Conservation (phyloP, 208 protist species). For the Willaertia magna region DNA sequence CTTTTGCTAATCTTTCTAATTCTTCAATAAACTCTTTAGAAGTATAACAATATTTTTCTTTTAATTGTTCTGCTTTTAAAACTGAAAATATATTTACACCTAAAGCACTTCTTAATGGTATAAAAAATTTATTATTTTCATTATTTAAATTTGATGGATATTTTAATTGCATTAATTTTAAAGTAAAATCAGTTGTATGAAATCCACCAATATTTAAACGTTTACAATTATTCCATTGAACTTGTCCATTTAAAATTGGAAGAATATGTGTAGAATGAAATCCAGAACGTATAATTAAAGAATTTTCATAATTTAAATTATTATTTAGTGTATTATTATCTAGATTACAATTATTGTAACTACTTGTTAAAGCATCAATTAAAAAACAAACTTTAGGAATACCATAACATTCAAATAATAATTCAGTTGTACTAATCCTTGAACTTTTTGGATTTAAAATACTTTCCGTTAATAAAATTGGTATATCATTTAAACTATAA, state of each 20-base stretch:
- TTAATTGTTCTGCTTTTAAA: neutral
- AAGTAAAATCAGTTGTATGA: neutral
- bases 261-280: neutral
- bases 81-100: neutral
- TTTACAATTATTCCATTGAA: neutral
- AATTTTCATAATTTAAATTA: neutral
- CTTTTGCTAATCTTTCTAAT: neutral
- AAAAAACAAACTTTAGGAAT: neutral
- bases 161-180: neutral
- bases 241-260: neutral
- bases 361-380: neutral
- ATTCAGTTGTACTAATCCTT: neutral
- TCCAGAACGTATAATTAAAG: neutral
- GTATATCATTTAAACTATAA: neutral
- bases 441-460: neutral
- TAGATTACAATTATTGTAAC: neutral
- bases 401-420: conserved; percentile 1
- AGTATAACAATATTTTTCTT: neutral
- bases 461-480: neutral
- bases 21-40: neutral
- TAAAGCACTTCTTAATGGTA: too few relatives aligned
- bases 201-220: neutral
- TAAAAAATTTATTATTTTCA: neutral
- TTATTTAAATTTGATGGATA: neutral
- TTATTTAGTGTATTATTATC: too few relatives aligned